These are phyloP conservation scores for Aspergillus sclerotiicarbonarius DNA, from an alignment of 495 filamentous ascomycete genomes.

Conservation along the genomic window DNA sequence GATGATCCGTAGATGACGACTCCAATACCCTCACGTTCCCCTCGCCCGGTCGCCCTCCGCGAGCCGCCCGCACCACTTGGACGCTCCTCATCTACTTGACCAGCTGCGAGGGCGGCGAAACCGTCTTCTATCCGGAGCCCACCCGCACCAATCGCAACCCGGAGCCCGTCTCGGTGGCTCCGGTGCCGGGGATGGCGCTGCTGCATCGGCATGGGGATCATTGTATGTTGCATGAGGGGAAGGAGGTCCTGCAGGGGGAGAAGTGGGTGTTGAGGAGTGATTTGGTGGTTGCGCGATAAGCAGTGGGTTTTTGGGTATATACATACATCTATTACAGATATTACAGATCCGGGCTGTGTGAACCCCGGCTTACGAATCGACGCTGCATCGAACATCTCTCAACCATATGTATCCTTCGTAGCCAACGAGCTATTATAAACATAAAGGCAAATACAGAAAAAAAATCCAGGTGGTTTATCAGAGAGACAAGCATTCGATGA, in stretches of 20 bases:
- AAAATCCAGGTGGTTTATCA: too few relatives aligned
- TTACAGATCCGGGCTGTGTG: too few relatives aligned
- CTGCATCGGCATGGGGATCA: conserved; percentile 87
- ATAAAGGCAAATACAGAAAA: too few relatives aligned
- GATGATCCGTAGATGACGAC: conserved; percentile 64
- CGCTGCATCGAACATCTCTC: too few relatives aligned
- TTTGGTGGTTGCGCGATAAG: conserved; percentile 65
- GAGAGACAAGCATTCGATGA: too few relatives aligned
- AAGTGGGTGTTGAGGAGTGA: conserved; percentile 94
- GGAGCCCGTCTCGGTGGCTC: conserved; percentile 62
- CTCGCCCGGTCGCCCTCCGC: conserved; percentile 33
- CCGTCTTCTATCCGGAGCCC: conserved; percentile 81
- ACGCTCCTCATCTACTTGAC: conserved; percentile 88
- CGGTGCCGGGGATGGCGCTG: conserved; percentile 78
- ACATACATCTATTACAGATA: too few relatives aligned
- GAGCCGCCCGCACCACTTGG: conserved; percentile 80
- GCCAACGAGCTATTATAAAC: too few relatives aligned
- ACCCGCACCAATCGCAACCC: conserved; percentile 51
- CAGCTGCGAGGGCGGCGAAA: conserved; percentile 78
- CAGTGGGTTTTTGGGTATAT: background rate
- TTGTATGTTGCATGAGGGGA: conserved; percentile 88
- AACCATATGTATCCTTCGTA: too few relatives aligned
- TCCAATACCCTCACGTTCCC: conserved; percentile 63
- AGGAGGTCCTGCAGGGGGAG: conserved; percentile 73
- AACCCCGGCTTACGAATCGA: too few relatives aligned